phyloP scores from a whole-genome alignment of 306 rosid species.

The Lupinus albus region DNA sequence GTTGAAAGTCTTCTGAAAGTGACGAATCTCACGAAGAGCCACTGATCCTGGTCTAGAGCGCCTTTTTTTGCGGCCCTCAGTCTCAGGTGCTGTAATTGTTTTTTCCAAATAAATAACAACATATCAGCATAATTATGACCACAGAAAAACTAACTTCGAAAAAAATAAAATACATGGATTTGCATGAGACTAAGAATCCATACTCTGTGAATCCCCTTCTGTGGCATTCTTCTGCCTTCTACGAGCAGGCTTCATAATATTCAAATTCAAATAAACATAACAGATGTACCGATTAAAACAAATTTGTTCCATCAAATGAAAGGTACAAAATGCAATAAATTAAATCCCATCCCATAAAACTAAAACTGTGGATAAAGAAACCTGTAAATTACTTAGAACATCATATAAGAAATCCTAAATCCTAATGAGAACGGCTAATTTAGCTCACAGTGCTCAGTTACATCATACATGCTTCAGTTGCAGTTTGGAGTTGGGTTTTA shows the following conservation, averaged over 20 bases:
- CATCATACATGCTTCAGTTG: not conserved
- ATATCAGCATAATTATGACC: constrained; percentile 20
- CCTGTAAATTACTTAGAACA: not conserved
- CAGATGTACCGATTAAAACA: not conserved
- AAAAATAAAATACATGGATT: not conserved
- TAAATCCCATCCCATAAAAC: not conserved
- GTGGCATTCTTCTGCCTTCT: not conserved
- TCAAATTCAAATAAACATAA: not conserved
- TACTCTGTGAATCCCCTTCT: constrained; percentile 41
- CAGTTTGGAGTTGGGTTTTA: not conserved
- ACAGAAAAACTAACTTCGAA: constrained; percentile 3
- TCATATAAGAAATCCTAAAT: not conserved
- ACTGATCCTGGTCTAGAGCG: constrained; percentile 61
- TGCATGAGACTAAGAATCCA: not conserved
- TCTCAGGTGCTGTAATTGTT: constrained; percentile 39
- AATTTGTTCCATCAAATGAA: constrained; percentile 4
- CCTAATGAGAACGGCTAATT: not conserved
- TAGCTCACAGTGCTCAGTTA: not conserved
- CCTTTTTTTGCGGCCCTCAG: constrained; percentile 43
- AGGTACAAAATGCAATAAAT: not conserved
- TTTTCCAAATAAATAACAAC: constrained; percentile 7
- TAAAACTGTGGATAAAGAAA: not conserved
- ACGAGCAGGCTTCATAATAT: constrained; percentile 40
- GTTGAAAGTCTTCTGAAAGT: constrained; percentile 49
- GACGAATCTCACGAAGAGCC: constrained; percentile 80